Conservation (phyloP, 805 yeast genomes). For the Candida alai region DNA sequence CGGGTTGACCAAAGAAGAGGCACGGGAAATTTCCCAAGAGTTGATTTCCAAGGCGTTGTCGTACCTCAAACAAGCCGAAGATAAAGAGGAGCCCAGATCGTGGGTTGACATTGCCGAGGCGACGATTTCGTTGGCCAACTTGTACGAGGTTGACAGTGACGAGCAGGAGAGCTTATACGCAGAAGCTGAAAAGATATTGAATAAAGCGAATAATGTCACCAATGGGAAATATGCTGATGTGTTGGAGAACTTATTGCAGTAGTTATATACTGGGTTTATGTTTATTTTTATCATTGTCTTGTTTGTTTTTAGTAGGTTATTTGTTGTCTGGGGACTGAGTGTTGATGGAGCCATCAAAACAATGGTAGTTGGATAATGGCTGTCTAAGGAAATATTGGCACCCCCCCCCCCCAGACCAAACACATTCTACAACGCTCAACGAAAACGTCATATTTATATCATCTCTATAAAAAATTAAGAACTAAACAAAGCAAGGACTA, state of each 20-base stretch:
- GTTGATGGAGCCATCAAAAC: no score
- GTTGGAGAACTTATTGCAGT: conserved; percentile 45
- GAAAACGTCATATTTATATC: background rate
- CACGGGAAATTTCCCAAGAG: conserved; percentile 47
- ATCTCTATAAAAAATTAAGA: conserved; percentile 1
- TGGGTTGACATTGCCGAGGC: conserved; percentile 90
- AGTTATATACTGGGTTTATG: conserved; percentile 1
- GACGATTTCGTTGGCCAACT: conserved; percentile 70
- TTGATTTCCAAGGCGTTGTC: conserved; percentile 52
- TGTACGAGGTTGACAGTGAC: conserved; percentile 57
- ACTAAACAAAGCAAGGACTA: background rate
- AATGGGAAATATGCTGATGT: conserved; percentile 70
- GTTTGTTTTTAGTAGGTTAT: no score
- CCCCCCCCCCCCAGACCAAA: no score
- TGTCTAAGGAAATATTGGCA: no score
- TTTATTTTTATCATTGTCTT: no score
- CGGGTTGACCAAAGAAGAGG: conserved; percentile 36
- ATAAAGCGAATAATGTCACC: conserved; percentile 73
- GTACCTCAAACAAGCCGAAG: conserved; percentile 56
- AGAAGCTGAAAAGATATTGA: conserved; percentile 65
- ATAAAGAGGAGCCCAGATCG: conserved; percentile 70
- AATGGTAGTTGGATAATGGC: no score
- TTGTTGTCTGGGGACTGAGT: no score
- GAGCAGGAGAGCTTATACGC: conserved; percentile 66
- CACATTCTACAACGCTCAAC: no score